Evolutionary conservation across 257 asterid species (phyloP), one percentile per base, ranked within the genome.

Genomic region (Voacanga thouarsii): DNA sequence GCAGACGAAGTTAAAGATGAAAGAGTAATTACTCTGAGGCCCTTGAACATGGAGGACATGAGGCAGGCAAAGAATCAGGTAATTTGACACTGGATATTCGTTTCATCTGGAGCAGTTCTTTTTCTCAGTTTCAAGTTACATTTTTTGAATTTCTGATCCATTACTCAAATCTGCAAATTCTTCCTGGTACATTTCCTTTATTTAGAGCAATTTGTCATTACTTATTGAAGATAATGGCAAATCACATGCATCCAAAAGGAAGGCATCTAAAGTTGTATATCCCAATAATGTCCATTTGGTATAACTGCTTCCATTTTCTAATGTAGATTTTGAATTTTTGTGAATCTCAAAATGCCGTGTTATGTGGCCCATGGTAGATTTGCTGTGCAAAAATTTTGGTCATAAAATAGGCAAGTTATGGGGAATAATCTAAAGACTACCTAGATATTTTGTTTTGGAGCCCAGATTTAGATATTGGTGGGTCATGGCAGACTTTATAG

Each of bases 1-100:
- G 37, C 88, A 28, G 83, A 85, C 56, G 90, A 89, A 81, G 91
- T 81, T 80, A 75, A 83, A 75, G 90, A 85, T 83, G 94, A 89
- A 73, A 85, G 82, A 63, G 87, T 79, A 79, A 90, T 92, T 78
- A 72, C 89, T 66, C 81, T 92, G 84, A 89, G 97, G 85, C 85
- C 94, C 82, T 85, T 94, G 79, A 92, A 85, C 87, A 94, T 94
- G 98, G 98, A 88, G 85, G 98, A 94, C 85, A 80, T 94, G 88
- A 90, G 82, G 85, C 91, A 86, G 84, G 97, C 98, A 53, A 91
- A 89, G 91, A 89, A 90, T 84, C 97, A 92, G 98, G 98, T 93
- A 85, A 77, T 56, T 10, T 41, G 33, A 45, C 63, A 1, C 61
- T 70, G 41, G 39, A 3, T n/a, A 15, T 50, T 19, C 56, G 5